Percentiles rank a stretch among this genome's conserved stretches.
These are phyloP conservation scores for Hyphopichia fennica DNA, from an alignment of 1,139 yeast species.

Conservation along the genomic window DNA sequence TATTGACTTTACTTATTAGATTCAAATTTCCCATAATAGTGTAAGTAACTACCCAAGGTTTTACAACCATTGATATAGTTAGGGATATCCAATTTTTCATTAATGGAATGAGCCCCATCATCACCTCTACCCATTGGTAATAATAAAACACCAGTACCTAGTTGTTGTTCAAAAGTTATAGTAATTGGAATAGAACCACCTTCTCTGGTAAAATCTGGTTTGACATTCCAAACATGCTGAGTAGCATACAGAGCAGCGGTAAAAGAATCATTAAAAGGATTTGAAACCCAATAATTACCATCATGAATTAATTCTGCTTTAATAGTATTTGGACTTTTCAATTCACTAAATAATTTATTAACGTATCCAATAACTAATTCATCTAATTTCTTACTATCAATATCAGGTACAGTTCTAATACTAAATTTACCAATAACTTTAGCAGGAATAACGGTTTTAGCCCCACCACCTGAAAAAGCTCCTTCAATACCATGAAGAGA, in stretches of 20 bases:
- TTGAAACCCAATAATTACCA: slow-evolving; percentile 94
- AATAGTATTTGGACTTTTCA: slow-evolving; percentile 75
- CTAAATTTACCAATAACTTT: slow-evolving; percentile 93
- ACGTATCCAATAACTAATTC: slow-evolving; percentile 73
- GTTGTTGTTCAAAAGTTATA: slow-evolving; percentile 81
- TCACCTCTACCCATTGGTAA: slow-evolving; percentile 99
- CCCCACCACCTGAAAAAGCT: slow-evolving; percentile 93
- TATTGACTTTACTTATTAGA: not conserved
- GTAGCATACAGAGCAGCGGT: slow-evolving; percentile 95
- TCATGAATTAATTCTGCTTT: slow-evolving; percentile 82
- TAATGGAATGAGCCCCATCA: slow-evolving; percentile 98
- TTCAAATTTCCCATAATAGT: slow-evolving; percentile 62
- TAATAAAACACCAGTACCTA: slow-evolving; percentile 81
- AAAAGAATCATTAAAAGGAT: slow-evolving; percentile 90
- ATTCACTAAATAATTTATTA: slow-evolving; percentile 59
- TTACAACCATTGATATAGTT: slow-evolving; percentile 94
- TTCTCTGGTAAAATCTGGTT: slow-evolving; percentile 96
- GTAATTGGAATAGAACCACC: slow-evolving; percentile 99
- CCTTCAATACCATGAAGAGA: slow-evolving; percentile 98
- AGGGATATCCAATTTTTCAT: slow-evolving; percentile 85
- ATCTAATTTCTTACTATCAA: slow-evolving; percentile 77
- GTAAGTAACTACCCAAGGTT: slow-evolving; percentile 90
- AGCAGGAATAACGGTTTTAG: slow-evolving; percentile 97
- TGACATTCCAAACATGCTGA: slow-evolving; percentile 88
- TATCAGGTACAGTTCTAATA: slow-evolving; percentile 94